Conservation (phyloP, 179 eudicot species). For the Dionaea muscipula region DNA sequence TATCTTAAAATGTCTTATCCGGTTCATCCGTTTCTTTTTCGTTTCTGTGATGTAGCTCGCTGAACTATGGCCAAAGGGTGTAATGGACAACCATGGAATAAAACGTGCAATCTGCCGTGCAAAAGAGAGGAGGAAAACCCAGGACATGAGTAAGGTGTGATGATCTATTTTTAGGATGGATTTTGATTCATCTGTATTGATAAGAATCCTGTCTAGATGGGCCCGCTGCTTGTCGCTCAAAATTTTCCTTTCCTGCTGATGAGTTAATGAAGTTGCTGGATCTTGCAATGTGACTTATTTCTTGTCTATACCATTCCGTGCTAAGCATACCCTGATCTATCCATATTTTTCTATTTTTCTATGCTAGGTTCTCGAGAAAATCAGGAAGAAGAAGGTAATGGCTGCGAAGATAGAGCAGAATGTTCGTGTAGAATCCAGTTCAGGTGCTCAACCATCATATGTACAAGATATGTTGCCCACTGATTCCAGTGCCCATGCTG, state of each 20-base stretch:
- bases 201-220: no score
- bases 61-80: constrained; percentile 78
- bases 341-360: not conserved
- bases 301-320: no score
- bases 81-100: constrained; percentile 89
- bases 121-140: constrained; percentile 57
- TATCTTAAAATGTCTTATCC: not conserved
- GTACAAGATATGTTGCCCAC: constrained; percentile 19
- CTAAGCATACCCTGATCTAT: no score
- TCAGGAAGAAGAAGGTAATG: constrained; percentile 35
- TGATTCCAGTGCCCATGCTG: constrained; percentile 14
- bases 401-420: constrained; percentile 23
- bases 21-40: constrained; percentile 3
- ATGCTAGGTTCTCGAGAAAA: constrained; percentile 39
- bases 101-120: constrained; percentile 90
- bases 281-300: not conserved
- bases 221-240: no score
- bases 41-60: constrained; percentile 58
- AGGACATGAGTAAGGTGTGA: constrained; percentile 51
- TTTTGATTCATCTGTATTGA: no score
- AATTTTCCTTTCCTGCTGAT: no score
- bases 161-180: constrained; percentile 5
- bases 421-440: constrained; percentile 17
- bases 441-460: constrained; percentile 23
- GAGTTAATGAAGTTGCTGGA: no score